Evolutionary conservation across 116 monocot species (phyloP).

Genomic region (Dioscorea cayenensis): DNA sequence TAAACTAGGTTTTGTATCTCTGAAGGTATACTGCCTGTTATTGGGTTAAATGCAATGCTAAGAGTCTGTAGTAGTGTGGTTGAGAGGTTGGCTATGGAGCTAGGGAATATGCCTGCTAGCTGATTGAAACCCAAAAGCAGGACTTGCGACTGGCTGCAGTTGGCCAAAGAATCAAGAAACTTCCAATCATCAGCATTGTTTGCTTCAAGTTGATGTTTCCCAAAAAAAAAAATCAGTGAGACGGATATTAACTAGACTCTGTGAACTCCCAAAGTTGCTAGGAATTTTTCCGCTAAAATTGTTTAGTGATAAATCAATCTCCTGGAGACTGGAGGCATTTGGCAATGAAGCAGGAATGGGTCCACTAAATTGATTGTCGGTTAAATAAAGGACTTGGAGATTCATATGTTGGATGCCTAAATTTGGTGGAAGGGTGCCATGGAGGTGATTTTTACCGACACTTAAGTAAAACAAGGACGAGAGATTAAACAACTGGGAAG

Average conservation of each 20-base stretch:
- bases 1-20: constrained; percentile 25
- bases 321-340: constrained; percentile 22
- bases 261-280: constrained; percentile 8
- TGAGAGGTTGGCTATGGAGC: constrained; percentile 24
- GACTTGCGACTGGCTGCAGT: constrained; percentile 13
- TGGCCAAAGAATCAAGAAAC: constrained; percentile 19
- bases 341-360: constrained; percentile 23
- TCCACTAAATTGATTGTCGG: constrained; percentile 24
- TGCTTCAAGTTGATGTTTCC: constrained; percentile 26
- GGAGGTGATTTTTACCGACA: background rate
- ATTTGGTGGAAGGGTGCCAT: background rate
- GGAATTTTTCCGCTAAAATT: constrained; percentile 26
- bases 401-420: background rate
- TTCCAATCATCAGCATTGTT: constrained; percentile 10
- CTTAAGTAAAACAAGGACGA: background rate
- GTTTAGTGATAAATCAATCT: constrained; percentile 19
- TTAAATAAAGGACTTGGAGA: constrained; percentile 10
- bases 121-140: constrained; percentile 15
- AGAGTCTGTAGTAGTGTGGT: constrained; percentile 7
- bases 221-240: no score
- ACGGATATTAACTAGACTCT: constrained; percentile 1
- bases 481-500: background rate
- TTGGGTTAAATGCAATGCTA: constrained; percentile 3
- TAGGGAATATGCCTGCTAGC: constrained; percentile 17
- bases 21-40: constrained; percentile 25